These are phyloP conservation scores for Gossypium turneri DNA, from an alignment of 345 rosid species.

Conservation along the genomic window DNA sequence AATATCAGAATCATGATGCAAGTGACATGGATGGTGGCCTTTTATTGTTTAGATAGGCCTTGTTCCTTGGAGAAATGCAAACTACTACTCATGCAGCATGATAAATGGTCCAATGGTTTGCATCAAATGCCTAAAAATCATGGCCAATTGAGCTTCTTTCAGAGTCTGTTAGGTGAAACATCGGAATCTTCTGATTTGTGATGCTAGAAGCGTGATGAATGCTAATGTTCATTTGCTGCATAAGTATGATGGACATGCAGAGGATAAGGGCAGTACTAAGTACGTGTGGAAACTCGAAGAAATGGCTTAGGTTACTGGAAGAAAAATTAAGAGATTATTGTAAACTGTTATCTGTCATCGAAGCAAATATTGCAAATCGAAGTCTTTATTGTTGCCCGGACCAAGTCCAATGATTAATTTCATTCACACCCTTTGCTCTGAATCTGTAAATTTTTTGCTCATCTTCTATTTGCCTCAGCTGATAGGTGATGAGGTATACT, in stretches of 20 bases:
- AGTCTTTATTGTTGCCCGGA: neutral
- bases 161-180: constrained; percentile 30
- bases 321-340: neutral
- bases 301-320: neutral
- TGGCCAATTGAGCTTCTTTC: constrained; percentile 23
- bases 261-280: neutral
- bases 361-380: neutral
- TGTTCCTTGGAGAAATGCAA: constrained; percentile 54
- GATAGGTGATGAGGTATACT: neutral
- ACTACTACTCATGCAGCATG: constrained; percentile 19
- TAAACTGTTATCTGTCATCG: neutral
- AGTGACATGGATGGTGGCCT: constrained; percentile 31
- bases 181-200: constrained; percentile 24
- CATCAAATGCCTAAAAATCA: constrained; percentile 24
- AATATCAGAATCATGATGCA: constrained; percentile 20
- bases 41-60: constrained; percentile 23
- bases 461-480: neutral
- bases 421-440: neutral
- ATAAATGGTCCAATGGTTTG: constrained; percentile 9
- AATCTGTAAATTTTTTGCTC: neutral
- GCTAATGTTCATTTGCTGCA: constrained; percentile 31
- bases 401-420: neutral
- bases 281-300: neutral
- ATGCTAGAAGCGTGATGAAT: constrained; percentile 22
- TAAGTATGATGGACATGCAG: constrained; percentile 23